phyloP scores from a whole-genome alignment of 305 asterid species.

The Solanum chacoense region DNA sequence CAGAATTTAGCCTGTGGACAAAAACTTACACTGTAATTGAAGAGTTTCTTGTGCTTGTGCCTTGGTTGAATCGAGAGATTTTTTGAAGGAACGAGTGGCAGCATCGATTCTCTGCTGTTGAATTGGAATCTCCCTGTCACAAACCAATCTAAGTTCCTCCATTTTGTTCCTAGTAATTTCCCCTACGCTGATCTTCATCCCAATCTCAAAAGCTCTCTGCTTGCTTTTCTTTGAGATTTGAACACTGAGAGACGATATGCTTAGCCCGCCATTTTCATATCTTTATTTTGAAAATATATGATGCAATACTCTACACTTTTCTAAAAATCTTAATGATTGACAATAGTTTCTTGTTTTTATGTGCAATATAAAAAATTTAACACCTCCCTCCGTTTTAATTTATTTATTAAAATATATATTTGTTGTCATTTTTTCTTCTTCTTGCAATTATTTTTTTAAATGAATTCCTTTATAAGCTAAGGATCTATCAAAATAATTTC shows the following conservation, averaged over 20 bases:
- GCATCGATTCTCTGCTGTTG: slow-evolving; percentile 54
- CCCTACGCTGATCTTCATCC: slow-evolving; percentile 42
- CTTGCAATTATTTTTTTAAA: background rate
- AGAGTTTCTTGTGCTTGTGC: slow-evolving; percentile 40
- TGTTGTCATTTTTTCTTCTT: background rate
- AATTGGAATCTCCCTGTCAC: slow-evolving; percentile 56
- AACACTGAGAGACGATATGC: background rate
- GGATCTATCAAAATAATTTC: background rate
- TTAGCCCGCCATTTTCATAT: slow-evolving; percentile 1
- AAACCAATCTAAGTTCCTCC: slow-evolving; percentile 50
- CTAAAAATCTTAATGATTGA: background rate
- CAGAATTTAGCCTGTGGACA: background rate
- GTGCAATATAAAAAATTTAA: background rate
- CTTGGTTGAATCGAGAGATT: slow-evolving; percentile 30
- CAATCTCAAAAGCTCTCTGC: background rate
- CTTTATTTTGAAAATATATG: background rate
- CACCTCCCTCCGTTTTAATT: background rate
- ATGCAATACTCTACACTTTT: background rate
- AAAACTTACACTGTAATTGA: slow-evolving; percentile 43
- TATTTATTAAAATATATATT: background rate
- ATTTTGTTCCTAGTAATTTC: slow-evolving; percentile 25
- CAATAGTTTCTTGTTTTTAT: too few species aligned
- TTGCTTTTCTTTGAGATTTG: background rate
- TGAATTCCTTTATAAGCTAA: background rate
- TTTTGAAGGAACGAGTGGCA: slow-evolving; percentile 9